Evolutionary conservation across 306 rosid species (phyloP), one percentile per base, ranked within the genome.

Genomic region (Ammopiptanthus mongolicus): DNA sequence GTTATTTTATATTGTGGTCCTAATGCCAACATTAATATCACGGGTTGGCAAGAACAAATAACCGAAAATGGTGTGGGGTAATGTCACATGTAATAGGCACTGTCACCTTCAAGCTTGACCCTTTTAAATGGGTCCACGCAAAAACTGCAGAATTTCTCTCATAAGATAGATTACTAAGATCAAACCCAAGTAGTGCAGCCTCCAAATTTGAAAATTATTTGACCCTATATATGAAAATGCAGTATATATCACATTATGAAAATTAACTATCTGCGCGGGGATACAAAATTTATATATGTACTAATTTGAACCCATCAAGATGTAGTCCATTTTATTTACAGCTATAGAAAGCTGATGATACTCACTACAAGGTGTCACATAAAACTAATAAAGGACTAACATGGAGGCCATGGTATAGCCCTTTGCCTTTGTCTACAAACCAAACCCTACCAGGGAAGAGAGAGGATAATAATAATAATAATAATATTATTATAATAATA

Each of bases 401-500:
- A 68, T 77, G 72, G 76, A 50, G 61, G 36, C 74, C 81, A 82
- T 69, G 73, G 29, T 9, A 75, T 3, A 75, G 65, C 47, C 80
- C 81, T 58, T 72, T 36, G 76, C 73, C 63, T 52, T 47, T 80
- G 89, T 79, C 83, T 77, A 77, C 72, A 56, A 64, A 78, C 75
- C 87, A 84, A 86, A 80, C 89, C 90, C 89, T 82, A 83, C 80
- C 34, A 58, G 71, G 60, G 48, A 34, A 12, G 65, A 80, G 79
- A 69, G 42, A 55, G 47, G 47, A 74, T 44, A 61, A 69, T 42
- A 18, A 33, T 55, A 78, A 57, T 48, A 74, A n/a, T n/a, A n/a
- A n/a, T n/a, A n/a, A n/a, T n/a, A n/a, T n/a, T n/a, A n/a, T n/a
- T n/a, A n/a, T n/a, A n/a, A n/a, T n/a, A n/a, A n/a, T 48, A 65